These are phyloP conservation scores for Umbelopsis ramanniana DNA, from an alignment of 192 early-diverging fungal species.

Conservation along the genomic window DNA sequence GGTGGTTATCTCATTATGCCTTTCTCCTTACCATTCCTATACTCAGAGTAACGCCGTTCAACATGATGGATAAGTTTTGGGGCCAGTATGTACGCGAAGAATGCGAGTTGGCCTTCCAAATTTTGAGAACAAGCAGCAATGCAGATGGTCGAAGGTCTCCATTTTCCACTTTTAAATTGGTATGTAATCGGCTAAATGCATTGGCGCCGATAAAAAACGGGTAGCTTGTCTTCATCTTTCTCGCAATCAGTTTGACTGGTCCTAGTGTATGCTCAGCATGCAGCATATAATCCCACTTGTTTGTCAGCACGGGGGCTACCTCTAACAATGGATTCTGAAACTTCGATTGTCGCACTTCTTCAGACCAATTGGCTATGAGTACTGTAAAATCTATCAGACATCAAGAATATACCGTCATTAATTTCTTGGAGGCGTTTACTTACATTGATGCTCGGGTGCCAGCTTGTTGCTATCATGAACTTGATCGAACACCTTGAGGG, in stretches of 20 bases:
- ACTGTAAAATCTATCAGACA: neutral
- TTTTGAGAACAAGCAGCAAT: neutral
- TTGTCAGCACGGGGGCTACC: no score
- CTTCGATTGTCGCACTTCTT: neutral
- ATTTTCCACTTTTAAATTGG: neutral
- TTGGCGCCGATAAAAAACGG: constrained; percentile 9
- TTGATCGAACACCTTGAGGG: neutral
- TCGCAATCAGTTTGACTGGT: neutral
- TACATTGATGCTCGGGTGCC: neutral
- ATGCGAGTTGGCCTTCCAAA: neutral
- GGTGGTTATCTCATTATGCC: no score
- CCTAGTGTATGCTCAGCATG: neutral
- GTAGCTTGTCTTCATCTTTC: neutral
- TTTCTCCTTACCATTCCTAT: neutral
- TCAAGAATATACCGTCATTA: no score
- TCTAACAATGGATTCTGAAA: neutral
- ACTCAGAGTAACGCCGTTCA: neutral
- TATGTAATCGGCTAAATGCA: constrained; percentile 2
- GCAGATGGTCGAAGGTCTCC: neutral
- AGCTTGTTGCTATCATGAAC: neutral
- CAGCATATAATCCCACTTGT: neutral
- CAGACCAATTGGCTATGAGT: neutral
- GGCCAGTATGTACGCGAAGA: neutral
- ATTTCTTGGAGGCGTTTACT: neutral
- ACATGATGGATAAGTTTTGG: neutral